Base-by-base conservation (phyloP, 164 flowering plant genomes). In the Stephania japonica region DNA sequence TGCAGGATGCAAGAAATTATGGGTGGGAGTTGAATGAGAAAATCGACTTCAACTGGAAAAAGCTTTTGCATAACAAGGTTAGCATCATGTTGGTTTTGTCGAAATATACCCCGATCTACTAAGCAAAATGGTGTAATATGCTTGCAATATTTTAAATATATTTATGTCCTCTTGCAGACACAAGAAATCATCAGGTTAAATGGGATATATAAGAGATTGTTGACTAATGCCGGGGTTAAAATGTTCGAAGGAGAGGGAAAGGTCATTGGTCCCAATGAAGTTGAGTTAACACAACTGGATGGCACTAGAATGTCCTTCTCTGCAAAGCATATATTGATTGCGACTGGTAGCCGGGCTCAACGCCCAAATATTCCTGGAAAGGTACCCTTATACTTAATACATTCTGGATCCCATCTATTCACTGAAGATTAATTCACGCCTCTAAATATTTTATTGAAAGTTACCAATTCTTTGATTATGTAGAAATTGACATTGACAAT, bases 331-430 rank as follows among this genome's bases (percentile, higher is more conserved):
- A 91, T 95, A 75, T 65, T 95, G 85, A 88, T 95, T 75, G 92
- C 98, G 75, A 95, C 99, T 74, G 99, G 99, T 23, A 86, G 99
- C 73, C 78, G 97, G 77, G 99, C 99, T 72, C 90, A 86, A 4
- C 86, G 87, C 68, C 86, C 89, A 26, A 12, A 71, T 72, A 93
- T 95, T 81, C 91, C 94, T 70, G 99, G 99, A 53, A 80, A 91
- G 88, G 96, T 91, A 83, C 21, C 10, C 21, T 59, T 59, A 0
- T 19, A n/a, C n/a, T 10, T 7, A 59, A 59, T n/a, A 24, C 23
- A 59, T 18, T 19, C 7, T 19, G 64, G 21, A 19, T 59, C 63
- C n/a, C 21, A 19, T 16, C 7, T 59, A 8, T n/a, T 59, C 21
- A 19, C 64, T 59, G 24, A 59, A 59, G 21, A 21, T 19, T 6